phyloP scores from a whole-genome alignment of 2,329 filamentous ascomycete genomes.

The Berkeleyomyces rouxiae region DNA sequence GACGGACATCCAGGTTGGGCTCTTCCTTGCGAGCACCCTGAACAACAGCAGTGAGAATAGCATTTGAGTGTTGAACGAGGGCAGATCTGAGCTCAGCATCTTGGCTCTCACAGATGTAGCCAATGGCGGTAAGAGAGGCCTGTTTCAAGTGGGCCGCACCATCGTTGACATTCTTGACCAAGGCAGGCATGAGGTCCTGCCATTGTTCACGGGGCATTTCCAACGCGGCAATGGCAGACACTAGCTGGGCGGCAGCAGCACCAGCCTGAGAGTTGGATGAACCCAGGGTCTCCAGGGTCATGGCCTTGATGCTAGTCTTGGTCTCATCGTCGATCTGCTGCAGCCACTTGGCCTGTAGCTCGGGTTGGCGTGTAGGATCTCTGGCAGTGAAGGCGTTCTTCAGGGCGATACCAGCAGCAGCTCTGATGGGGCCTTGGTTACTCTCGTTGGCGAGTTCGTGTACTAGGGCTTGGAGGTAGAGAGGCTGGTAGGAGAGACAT shows the following conservation, averaged over 20 bases:
- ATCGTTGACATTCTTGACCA: constrained; percentile 85
- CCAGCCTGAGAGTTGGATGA: constrained; percentile 71
- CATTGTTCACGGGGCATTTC: constrained; percentile 88
- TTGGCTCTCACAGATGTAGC: constrained; percentile 94
- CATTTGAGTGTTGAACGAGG: constrained; percentile 78
- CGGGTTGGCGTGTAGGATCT: constrained; percentile 71
- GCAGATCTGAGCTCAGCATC: constrained; percentile 71
- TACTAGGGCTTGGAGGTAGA: constrained; percentile 83
- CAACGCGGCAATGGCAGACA: constrained; percentile 85
- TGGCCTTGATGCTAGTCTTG: constrained; percentile 74
- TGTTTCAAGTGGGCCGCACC: constrained; percentile 84
- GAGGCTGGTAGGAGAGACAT: constrained; percentile 40
- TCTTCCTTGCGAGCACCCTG: constrained; percentile 97
- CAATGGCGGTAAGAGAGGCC: constrained; percentile 86
- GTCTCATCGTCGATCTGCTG: constrained; percentile 64
- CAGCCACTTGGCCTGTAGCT: constrained; percentile 88
- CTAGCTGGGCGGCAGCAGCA: constrained; percentile 82
- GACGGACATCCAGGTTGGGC: constrained; percentile 73
- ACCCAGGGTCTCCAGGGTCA: constrained; percentile 73
- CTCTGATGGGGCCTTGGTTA: constrained; percentile 68
- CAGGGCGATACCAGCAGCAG: constrained; percentile 84
- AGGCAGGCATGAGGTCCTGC: constrained; percentile 71
- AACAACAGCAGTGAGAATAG: constrained; percentile 92
- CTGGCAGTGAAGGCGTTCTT: constrained; percentile 97
- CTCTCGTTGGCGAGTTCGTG: constrained; percentile 87